Percentiles rank a stretch among this genome's conserved stretches.
These are phyloP conservation scores for Sphaerostilbella broomeana DNA, from an alignment of 2,329 filamentous ascomycete species.

Conservation along the genomic window DNA sequence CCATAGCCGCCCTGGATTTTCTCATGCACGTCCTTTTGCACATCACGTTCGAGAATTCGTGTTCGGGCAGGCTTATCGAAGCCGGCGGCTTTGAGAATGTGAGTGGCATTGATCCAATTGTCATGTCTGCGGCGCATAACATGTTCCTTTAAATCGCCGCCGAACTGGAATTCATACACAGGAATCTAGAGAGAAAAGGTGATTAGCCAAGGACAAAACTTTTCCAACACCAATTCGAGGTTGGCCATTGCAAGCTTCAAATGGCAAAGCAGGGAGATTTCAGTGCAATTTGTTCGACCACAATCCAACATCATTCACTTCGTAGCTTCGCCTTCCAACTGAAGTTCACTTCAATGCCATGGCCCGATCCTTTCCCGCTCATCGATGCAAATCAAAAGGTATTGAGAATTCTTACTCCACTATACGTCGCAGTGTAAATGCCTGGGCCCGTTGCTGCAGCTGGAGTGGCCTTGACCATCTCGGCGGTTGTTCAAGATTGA, in stretches of 20 bases:
- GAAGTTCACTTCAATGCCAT: neutral
- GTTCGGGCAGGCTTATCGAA: slow-evolving; percentile 96
- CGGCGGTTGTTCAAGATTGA: slow-evolving; percentile 21
- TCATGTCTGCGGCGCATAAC: slow-evolving; percentile 92
- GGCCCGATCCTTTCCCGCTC: neutral
- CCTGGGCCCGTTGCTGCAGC: slow-evolving; percentile 34
- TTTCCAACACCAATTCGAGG: neutral
- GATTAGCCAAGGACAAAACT: too few relatives aligned
- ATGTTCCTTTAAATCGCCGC: slow-evolving; percentile 70
- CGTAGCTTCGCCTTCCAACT: neutral
- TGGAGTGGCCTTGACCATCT: slow-evolving; percentile 42
- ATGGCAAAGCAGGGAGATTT: neutral
- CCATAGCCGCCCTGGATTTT: slow-evolving; percentile 98
- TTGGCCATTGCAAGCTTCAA: neutral
- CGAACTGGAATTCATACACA: slow-evolving; percentile 89
- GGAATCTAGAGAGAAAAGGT: slow-evolving; percentile 59
- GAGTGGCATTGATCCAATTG: slow-evolving; percentile 99
- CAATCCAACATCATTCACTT: too few relatives aligned
- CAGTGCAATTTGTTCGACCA: neutral
- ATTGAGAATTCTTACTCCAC: slow-evolving; percentile 47
- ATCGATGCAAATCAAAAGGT: neutral
- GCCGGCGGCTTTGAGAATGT: slow-evolving; percentile 93
- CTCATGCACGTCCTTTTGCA: slow-evolving; percentile 93
- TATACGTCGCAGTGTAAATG: slow-evolving; percentile 64
- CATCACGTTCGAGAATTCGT: slow-evolving; percentile 89